A percentile compares a stretch with the other conserved stretches of the same genome.
These are phyloP conservation scores for Cyclostephanos invisitatus DNA, from an alignment of 108 stramenopile genomes.

Conservation along the genomic window DNA sequence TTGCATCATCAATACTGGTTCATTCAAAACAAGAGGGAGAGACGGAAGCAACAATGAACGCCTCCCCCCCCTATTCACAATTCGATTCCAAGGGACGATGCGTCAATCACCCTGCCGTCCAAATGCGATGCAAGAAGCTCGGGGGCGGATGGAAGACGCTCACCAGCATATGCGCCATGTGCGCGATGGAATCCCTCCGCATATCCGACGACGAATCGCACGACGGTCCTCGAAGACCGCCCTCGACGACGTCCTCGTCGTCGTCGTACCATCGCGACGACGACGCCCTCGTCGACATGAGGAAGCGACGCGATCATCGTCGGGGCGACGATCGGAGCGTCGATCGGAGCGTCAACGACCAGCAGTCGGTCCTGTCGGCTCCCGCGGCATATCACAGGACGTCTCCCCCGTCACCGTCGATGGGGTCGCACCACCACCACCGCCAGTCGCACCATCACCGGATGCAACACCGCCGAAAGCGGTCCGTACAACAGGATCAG, in stretches of 20 bases:
- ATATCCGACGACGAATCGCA: neutral
- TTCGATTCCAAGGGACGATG: constrained; percentile 4
- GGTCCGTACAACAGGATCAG: neutral
- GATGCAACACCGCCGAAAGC: too few relatives aligned
- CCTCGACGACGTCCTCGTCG: neutral
- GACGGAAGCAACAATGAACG: too few relatives aligned
- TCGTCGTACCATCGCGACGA: neutral
- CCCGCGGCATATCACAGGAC: neutral
- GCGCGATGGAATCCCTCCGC: neutral
- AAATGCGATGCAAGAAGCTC: neutral
- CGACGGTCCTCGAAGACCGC: too few relatives aligned
- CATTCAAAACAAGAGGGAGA: too few relatives aligned
- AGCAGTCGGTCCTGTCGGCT: neutral
- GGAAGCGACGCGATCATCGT: neutral
- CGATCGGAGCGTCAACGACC: neutral
- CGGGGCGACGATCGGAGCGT: neutral
- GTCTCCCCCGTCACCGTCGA: too few relatives aligned
- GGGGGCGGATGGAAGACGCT: constrained; percentile 2
- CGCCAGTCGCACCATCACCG: neutral
- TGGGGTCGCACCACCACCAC: neutral
- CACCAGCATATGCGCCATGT: neutral
- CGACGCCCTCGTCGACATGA: neutral
- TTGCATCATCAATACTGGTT: too few relatives aligned
- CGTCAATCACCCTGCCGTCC: neutral
- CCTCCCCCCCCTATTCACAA: neutral